Evolutionary conservation across 805 yeast genomes (phyloP).

Genomic region (Schwanniomyces sp.): DNA sequence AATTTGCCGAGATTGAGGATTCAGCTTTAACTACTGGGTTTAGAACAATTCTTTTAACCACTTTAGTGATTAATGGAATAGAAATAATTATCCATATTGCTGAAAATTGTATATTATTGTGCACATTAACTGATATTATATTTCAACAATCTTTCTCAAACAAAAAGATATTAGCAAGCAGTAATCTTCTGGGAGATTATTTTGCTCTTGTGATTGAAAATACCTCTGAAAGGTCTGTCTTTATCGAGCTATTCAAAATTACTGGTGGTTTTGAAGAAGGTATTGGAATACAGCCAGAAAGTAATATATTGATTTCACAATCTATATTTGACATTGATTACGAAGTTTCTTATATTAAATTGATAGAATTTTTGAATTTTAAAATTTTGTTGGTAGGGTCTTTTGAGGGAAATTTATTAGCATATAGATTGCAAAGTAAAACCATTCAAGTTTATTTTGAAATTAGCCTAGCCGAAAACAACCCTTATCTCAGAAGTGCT

Average conservation of each 20-base stretch:
- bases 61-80: constrained; percentile 7
- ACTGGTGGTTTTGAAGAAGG: not conserved
- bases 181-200: constrained; percentile 7
- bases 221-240: not conserved
- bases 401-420: constrained; percentile 15
- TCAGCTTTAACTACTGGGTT: constrained; percentile 12
- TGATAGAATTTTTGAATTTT: constrained; percentile 1
- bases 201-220: constrained; percentile 15
- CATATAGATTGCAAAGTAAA: not conserved
- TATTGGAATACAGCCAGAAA: not conserved
- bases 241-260: constrained; percentile 2
- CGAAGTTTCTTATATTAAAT: constrained; percentile 13
- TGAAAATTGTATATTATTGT: constrained; percentile 15
- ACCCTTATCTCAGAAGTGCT: constrained; percentile 4
- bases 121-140: constrained; percentile 17
- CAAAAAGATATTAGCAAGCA: constrained; percentile 9
- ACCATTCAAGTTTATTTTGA: not conserved
- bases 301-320: not conserved
- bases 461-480: constrained; percentile 1
- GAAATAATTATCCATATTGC: constrained; percentile 27
- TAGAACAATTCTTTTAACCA: constrained; percentile 14
- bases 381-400: constrained; percentile 12
- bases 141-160: constrained; percentile 4
- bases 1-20: constrained; percentile 25
- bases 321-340: not conserved